phyloP scores from a whole-genome alignment of 495 filamentous ascomycete genomes.

The Hypoxylon subgilvum region DNA sequence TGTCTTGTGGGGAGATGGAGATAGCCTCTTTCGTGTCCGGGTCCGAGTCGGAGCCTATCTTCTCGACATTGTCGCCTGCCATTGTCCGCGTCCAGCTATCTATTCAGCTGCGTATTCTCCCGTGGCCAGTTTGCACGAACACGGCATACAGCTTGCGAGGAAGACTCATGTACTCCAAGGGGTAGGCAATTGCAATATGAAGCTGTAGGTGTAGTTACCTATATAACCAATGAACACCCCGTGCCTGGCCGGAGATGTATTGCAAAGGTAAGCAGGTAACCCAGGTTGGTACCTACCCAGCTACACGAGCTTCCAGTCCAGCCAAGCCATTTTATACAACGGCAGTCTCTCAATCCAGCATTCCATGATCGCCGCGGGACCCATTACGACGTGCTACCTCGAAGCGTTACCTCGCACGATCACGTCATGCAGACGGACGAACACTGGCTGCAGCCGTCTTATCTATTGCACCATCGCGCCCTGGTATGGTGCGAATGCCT shows the following conservation, averaged over 20 bases:
- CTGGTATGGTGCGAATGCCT: conserved; percentile 17
- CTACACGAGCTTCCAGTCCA: background rate
- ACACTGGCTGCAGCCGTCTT: conserved; percentile 28
- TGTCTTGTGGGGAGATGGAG: conserved; percentile 3
- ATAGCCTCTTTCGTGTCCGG: conserved; percentile 10
- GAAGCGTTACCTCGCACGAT: background rate
- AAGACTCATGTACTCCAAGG: background rate
- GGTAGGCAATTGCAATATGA: background rate
- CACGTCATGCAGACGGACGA: conserved; percentile 28
- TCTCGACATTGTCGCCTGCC: conserved; percentile 11
- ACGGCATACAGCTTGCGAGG: too few species aligned
- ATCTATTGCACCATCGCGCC: conserved; percentile 36
- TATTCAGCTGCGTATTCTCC: background rate
- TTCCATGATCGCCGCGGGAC: background rate
- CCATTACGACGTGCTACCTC: conserved; percentile 1
- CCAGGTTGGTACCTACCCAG: too few species aligned
- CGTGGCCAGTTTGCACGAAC: too few species aligned
- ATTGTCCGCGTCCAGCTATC: background rate
- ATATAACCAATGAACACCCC: background rate
- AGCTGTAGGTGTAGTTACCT: background rate
- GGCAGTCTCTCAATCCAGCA: too few species aligned
- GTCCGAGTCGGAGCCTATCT: conserved; percentile 8
- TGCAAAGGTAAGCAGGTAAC: too few species aligned
- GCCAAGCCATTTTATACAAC: background rate
- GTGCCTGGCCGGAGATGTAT: background rate